These are phyloP conservation scores for Nidularia sp. DNA, from an alignment of 768 basidiomycete genomes.

Conservation along the genomic window DNA sequence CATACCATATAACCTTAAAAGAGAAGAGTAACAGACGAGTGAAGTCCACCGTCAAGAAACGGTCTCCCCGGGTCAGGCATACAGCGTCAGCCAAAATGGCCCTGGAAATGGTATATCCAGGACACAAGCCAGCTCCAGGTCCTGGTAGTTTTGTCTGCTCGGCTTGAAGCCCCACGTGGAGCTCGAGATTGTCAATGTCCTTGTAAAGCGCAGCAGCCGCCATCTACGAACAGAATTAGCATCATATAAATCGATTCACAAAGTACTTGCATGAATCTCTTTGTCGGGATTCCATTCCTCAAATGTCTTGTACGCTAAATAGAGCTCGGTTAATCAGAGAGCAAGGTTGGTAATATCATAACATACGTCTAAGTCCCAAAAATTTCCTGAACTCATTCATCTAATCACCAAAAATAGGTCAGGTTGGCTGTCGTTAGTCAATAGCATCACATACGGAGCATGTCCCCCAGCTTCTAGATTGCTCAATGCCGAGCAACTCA, in stretches of 20 bases:
- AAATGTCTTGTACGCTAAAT: conserved; percentile 56
- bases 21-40: conserved; percentile 49
- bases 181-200: conserved; percentile 75
- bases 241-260: background rate
- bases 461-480: conserved; percentile 64
- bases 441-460: conserved; percentile 50
- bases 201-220: conserved; percentile 65
- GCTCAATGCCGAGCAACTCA: conserved; percentile 67
- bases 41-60: conserved; percentile 73
- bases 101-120: conserved; percentile 79
- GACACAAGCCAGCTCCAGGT: conserved; percentile 74
- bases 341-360: background rate
- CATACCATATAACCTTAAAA: too few relatives aligned
- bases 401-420: conserved; percentile 18
- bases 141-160: conserved; percentile 64
- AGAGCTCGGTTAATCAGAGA: too few relatives aligned
- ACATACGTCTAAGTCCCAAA: conserved; percentile 63
- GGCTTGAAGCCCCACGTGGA: conserved; percentile 72
- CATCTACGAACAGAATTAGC: conserved; percentile 26
- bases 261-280: conserved; percentile 43
- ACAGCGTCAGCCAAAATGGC: conserved; percentile 84
- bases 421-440: background rate
- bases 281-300: conserved; percentile 69
- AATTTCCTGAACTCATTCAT: conserved; percentile 73
- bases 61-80: conserved; percentile 71